phyloP scores from a whole-genome alignment of 192 early-diverging fungal species.

The Gigaspora rosea region DNA sequence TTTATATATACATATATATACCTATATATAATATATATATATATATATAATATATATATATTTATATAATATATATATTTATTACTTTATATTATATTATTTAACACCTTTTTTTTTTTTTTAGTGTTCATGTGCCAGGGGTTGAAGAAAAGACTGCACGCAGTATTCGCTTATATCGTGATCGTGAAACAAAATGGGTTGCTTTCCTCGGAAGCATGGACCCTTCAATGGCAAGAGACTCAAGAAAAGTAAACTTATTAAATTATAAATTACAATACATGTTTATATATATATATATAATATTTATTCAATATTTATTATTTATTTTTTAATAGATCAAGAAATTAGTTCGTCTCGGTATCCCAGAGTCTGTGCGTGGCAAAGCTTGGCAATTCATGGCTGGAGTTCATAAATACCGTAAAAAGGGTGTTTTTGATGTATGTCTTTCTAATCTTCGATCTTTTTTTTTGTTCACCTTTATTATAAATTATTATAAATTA shows the following conservation, averaged over 20 bases:
- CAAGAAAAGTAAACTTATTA: conserved; percentile 35
- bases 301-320: not conserved
- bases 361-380: conserved; percentile 70
- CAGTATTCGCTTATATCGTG: conserved; percentile 44
- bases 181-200: conserved; percentile 50
- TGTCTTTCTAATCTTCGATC: not conserved
- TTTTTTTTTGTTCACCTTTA: no score
- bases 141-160: conserved; percentile 10
- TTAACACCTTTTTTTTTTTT: not conserved
- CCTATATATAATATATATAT: no score
- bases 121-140: conserved; percentile 11
- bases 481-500: no score
- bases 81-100: no score
- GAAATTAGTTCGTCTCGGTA: conserved; percentile 66
- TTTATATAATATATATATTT: no score
- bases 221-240: conserved; percentile 31
- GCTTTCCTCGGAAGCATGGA: conserved; percentile 41
- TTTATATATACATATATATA: no score
- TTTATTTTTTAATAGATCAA: conserved; percentile 56
- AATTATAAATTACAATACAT: not conserved
- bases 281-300: not conserved
- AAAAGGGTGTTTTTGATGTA: conserved; percentile 53
- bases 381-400: conserved; percentile 71
- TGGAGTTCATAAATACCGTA: conserved; percentile 50
- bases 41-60: no score